Base-by-base conservation (phyloP, 2,329 filamentous ascomycete genomes). In the Penicillium hesseltinei region DNA sequence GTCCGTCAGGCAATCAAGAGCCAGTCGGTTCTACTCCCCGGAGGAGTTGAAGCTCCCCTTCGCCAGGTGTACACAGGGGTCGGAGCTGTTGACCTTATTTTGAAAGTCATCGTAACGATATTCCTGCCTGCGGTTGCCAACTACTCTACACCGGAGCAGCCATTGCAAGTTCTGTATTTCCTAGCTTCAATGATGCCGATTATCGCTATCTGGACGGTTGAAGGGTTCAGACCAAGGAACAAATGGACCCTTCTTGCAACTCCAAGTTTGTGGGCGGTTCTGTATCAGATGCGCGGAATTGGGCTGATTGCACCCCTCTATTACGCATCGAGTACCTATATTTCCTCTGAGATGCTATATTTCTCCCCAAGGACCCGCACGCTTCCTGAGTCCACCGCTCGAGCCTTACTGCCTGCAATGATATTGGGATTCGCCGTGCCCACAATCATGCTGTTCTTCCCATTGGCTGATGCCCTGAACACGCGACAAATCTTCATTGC, bases 351-450 rank as follows among this genome's bases (percentile, higher is more conserved):
- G 8, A 33, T 47, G 1, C 11, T 39, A 13, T 67, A 66, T 48
- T 64, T 62, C 35, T 43, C 54, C 2, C 46, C 61, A 4, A 55
- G 57, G 9, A 47, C 51, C 10, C 56, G 62, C n/a, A 51, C 50
- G 4, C 42, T 68, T 10, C 48, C 63, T 9, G 44, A 62, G 1
- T 48, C 56, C 9, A 61, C 62, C 19, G 68, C 66, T 9, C 61
- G 60, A 47, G 62, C 64, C 3, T 54, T 71, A 10, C 46, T 65
- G 2, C 65, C 67, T 8, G 60, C 66, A 9, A n/a, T 70, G 27
- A 9, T 66, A 6, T 21, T 69, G 11, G 67, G 68, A 29, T 69
- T 62, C 45, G 51, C 66, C 4, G 43, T 69, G 9, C 69, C 69
- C 1, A 68, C 64, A 2, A 27, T 57, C n/a, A 50, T 67, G 49